Evolutionary conservation across 2,329 filamentous ascomycete genomes (phyloP).

Genomic region (Mycosphaerella sp.): DNA sequence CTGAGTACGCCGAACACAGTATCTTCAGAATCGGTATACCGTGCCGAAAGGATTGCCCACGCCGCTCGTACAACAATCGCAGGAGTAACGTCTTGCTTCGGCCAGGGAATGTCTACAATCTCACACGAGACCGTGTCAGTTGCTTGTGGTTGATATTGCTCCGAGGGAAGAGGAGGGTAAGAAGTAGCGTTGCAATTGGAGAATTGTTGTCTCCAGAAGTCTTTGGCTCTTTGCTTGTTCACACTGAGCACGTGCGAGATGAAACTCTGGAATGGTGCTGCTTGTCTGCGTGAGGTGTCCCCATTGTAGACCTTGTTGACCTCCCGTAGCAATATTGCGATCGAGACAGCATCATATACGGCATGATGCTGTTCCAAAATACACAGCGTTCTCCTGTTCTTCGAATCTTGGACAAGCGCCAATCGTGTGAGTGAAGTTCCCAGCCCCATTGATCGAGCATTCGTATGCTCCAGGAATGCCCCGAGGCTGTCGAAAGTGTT

Average conservation of each 20-base stretch:
- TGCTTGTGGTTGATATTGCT: slow-evolving; percentile 21
- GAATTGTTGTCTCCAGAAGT: slow-evolving; percentile 31
- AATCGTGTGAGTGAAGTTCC: slow-evolving; percentile 6
- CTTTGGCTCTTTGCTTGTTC: neutral
- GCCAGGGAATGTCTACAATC: slow-evolving; percentile 15
- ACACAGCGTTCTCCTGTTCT: neutral
- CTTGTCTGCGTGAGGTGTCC: neutral
- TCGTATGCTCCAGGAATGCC: neutral
- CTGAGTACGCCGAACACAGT: slow-evolving; percentile 13
- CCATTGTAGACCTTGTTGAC: slow-evolving; percentile 16
- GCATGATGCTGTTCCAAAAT: slow-evolving; percentile 33
- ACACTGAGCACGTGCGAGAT: neutral
- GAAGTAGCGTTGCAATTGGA: slow-evolving; percentile 28
- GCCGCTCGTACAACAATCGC: slow-evolving; percentile 8
- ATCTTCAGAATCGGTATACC: slow-evolving; percentile 8
- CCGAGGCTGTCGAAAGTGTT: slow-evolving; percentile 1
- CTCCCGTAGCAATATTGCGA: slow-evolving; percentile 32
- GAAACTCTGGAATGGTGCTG: slow-evolving; percentile 4
- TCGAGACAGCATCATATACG: slow-evolving; percentile 38
- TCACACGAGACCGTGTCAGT: slow-evolving; percentile 26
- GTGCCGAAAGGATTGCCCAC: slow-evolving; percentile 11
- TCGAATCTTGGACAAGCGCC: neutral
- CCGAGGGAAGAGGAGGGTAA: slow-evolving; percentile 31
- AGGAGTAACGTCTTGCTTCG: slow-evolving; percentile 9
- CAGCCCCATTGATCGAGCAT: neutral